These are phyloP conservation scores for Mycena olivaceomarginata DNA, from an alignment of 768 basidiomycete species.

Conservation along the genomic window DNA sequence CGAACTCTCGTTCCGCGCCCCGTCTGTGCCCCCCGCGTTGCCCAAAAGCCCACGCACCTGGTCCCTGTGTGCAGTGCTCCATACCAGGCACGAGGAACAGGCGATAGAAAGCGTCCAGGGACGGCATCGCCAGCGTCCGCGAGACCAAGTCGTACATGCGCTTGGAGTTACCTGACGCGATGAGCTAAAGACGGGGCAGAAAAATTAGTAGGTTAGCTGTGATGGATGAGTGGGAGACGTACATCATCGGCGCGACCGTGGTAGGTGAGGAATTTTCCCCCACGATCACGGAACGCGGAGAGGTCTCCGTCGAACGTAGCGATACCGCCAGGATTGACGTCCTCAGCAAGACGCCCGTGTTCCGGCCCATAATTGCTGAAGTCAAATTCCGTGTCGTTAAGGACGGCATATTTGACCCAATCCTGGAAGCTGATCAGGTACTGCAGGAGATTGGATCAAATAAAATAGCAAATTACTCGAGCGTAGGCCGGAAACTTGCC, in stretches of 20 bases:
- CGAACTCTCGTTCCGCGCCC: background rate
- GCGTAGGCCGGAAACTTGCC: slow-evolving; percentile 6
- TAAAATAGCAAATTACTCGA: background rate
- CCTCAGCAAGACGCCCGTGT: slow-evolving; percentile 24
- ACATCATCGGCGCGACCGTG: slow-evolving; percentile 43
- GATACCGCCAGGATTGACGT: slow-evolving; percentile 35
- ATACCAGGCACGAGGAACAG: slow-evolving; percentile 52
- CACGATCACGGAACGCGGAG: slow-evolving; percentile 45
- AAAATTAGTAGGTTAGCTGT: background rate
- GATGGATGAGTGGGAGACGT: background rate
- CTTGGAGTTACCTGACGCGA: slow-evolving; percentile 47
- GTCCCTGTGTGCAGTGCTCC: slow-evolving; percentile 48
- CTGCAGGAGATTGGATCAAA: too few species aligned
- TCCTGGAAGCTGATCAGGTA: slow-evolving; percentile 10
- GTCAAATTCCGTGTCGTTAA: slow-evolving; percentile 38
- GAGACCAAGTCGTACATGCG: slow-evolving; percentile 45
- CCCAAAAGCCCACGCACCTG: slow-evolving; percentile 41
- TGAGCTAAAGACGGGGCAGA: slow-evolving; percentile 35
- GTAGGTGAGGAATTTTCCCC: slow-evolving; percentile 51
- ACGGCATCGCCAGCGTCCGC: slow-evolving; percentile 38
- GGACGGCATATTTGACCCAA: slow-evolving; percentile 38
- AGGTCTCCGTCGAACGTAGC: slow-evolving; percentile 44
- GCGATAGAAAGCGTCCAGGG: slow-evolving; percentile 48
- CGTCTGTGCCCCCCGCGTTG: slow-evolving; percentile 22
- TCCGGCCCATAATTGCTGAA: slow-evolving; percentile 26